Evolutionary conservation across 768 basidiomycete species (phyloP), one percentile per base, ranked within the genome.

Genomic region (Naganishia kalamii): DNA sequence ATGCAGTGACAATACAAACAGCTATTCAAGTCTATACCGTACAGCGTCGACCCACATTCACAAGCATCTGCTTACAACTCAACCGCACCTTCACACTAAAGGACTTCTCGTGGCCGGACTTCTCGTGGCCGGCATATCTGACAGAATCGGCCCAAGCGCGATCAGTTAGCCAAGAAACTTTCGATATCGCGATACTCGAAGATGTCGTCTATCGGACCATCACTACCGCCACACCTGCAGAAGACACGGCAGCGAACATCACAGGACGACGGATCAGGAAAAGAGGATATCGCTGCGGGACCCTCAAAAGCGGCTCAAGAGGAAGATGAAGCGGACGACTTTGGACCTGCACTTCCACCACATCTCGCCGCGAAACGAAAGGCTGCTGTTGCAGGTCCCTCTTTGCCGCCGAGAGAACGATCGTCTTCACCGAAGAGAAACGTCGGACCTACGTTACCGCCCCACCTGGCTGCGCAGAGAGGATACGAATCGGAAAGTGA

Each of bases 281-380:
- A 5, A 3, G 33, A 33, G 4, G n/a, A 35, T n/a, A 47, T n/a
- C 21, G 46, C 6, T 21, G 27, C 46, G 27, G 51, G 19, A 52
- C 21, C 21, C 15, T 33, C 19, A 5, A 52, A 52, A 17, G 43
- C 59, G 40, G 67, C 62, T 40, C 44, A 1, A 19, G 30, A 11
- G 37, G 78, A 75, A 19, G 83, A 83, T 0, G 84, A 85, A 27
- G 86, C 85, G 33, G 88, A 88, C 68, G 86, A 85, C 70, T 88
- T 87, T 71, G 82, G 81, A 2, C 91, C 89, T 0, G 83, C 84
- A 2, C 83, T 91, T 6, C 90, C 88, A 4, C 89, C 89, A 13
- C 86, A 88, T 63, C 77, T 90, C 50, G 75, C 79, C 7, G 82
- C 83, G 19, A 76, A 65, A 3, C 68, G 76, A 13, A 44, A 59